A percentile compares a stretch with the other conserved stretches of the same genome.
Conservation (phyloP, 768 basidiomycete species). For the Galerina marginata region DNA sequence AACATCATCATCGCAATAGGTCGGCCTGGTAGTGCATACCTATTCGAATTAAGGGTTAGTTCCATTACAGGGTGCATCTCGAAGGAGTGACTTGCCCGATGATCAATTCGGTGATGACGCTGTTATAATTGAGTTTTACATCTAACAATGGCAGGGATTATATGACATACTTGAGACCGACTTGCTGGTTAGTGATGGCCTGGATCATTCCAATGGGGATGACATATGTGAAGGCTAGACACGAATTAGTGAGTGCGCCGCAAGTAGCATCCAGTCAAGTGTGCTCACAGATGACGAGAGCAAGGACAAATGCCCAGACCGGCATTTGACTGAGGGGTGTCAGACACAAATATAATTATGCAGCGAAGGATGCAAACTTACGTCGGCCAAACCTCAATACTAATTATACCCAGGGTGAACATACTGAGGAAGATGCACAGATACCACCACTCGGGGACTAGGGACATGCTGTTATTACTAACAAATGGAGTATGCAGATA, state of each 20-base stretch:
- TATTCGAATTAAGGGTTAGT: neutral
- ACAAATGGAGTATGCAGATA: neutral
- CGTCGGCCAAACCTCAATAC: conserved; percentile 68
- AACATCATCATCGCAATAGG: conserved; percentile 77
- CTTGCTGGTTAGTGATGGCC: conserved; percentile 79
- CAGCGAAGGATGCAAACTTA: conserved; percentile 45
- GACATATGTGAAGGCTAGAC: conserved; percentile 58
- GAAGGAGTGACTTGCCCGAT: conserved; percentile 62
- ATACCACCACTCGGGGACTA: conserved; percentile 86
- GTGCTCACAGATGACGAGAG: conserved; percentile 59
- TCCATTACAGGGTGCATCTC: neutral
- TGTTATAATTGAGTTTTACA: conserved; percentile 21
- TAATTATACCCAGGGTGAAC: conserved; percentile 68
- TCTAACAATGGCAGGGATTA: neutral
- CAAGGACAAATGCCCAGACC: conserved; percentile 58
- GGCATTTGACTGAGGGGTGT: conserved; percentile 45
- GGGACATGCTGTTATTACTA: neutral
- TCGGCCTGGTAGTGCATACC: conserved; percentile 66
- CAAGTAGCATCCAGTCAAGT: conserved; percentile 20
- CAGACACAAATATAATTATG: conserved; percentile 22
- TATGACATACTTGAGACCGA: conserved; percentile 55
- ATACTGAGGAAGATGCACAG: conserved; percentile 62
- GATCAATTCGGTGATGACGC: conserved; percentile 79
- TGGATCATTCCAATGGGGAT: conserved; percentile 69
- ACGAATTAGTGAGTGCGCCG: neutral